Conservation (phyloP, 179 eudicot genomes). For the Heliamphora pulchella region DNA sequence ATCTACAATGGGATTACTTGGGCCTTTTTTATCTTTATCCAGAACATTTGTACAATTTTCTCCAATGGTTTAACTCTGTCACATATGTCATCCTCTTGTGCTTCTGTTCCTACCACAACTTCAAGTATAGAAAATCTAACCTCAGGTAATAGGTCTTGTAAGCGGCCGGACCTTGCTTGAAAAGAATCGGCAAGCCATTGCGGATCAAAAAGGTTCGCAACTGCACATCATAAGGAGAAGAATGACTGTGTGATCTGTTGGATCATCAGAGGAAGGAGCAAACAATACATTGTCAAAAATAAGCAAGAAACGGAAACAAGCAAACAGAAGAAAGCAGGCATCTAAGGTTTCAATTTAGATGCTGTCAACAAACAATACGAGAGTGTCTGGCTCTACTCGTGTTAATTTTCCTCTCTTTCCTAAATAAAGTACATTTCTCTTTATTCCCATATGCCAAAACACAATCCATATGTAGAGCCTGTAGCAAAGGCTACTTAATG, state of each 20-base stretch:
- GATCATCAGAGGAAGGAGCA: not conserved
- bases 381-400: not conserved
- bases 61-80: not conserved
- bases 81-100: not conserved
- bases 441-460: not conserved
- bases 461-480: not conserved
- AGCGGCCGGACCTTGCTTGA: constrained; percentile 81
- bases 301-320: not conserved
- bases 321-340: not conserved
- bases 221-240: constrained; percentile 31
- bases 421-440: not conserved
- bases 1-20: not conserved
- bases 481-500: not conserved
- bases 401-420: not conserved
- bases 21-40: not conserved
- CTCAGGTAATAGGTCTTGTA: constrained; percentile 76
- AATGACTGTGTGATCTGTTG: not conserved
- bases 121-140: constrained; percentile 25
- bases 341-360: not conserved
- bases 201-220: constrained; percentile 90
- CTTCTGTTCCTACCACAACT: not conserved
- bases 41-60: not conserved
- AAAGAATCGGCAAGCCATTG: constrained; percentile 74
- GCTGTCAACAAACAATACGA: not conserved
- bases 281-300: not conserved